Evolutionary conservation across 1,284 basidiomycete species (phyloP).

Genomic region (Fomes fomentarius): DNA sequence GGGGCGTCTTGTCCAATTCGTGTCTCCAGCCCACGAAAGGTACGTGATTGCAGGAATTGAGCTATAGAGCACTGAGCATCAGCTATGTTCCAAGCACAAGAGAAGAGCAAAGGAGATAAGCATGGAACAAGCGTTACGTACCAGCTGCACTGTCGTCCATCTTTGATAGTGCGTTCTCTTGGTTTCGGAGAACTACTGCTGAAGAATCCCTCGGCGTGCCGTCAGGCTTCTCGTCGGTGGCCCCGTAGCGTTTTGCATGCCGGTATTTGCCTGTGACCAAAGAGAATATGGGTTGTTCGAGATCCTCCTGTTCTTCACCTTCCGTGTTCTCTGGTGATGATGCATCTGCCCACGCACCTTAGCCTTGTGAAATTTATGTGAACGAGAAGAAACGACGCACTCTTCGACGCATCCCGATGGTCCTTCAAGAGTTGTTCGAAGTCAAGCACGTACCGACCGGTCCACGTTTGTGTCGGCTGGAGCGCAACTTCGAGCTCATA

Average conservation of each 20-base stretch:
- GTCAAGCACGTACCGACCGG: slow-evolving; percentile 81
- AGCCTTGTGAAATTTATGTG: neutral
- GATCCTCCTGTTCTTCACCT: slow-evolving; percentile 39
- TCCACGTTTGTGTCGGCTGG: slow-evolving; percentile 70
- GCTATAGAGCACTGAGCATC: slow-evolving; percentile 39
- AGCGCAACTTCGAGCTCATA: slow-evolving; percentile 91
- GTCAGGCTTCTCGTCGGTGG: slow-evolving; percentile 7
- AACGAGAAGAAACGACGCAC: neutral
- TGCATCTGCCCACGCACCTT: neutral
- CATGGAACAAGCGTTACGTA: slow-evolving; percentile 32
- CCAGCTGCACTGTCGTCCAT: slow-evolving; percentile 75
- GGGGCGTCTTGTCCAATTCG: slow-evolving; percentile 83
- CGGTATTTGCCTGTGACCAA: slow-evolving; percentile 88
- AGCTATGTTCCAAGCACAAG: neutral
- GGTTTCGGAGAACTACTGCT: slow-evolving; percentile 63
- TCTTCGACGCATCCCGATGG: slow-evolving; percentile 17
- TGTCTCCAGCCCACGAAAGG: slow-evolving; percentile 85
- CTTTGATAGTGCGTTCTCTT: slow-evolving; percentile 60
- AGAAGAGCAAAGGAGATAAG: no score
- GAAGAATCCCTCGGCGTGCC: slow-evolving; percentile 26
- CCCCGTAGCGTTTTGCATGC: slow-evolving; percentile 70
- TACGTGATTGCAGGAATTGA: slow-evolving; percentile 69
- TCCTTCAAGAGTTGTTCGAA: slow-evolving; percentile 72
- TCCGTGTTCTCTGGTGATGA: slow-evolving; percentile 25
- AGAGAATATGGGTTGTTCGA: slow-evolving; percentile 82